These are phyloP conservation scores for Chlorella sp. DNA, from an alignment of 139 green algal genomes.

Conservation along the genomic window DNA sequence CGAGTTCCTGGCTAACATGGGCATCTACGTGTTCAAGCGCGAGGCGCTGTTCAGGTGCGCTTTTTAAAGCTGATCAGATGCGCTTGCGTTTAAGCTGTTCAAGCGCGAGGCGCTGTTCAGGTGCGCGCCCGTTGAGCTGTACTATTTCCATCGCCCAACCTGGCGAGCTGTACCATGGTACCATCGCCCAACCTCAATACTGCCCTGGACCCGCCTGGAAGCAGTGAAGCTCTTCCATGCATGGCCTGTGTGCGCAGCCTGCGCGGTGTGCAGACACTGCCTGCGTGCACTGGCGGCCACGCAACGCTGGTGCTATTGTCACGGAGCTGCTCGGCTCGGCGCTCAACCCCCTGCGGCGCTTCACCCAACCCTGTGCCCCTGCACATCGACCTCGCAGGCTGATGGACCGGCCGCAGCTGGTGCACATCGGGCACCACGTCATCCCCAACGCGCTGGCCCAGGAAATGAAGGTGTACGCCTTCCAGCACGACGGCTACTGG, in stretches of 20 bases:
- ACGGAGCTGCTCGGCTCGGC: no score
- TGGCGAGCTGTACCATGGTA: no score
- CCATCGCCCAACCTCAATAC: no score
- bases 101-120: not conserved
- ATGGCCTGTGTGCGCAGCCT: no score
- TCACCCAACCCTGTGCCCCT: not conserved
- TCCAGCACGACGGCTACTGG: constrained; percentile 85
- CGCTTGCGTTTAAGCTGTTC: not conserved
- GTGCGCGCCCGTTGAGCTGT: not conserved
- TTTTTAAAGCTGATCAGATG: not conserved
- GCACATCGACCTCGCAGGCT: constrained; percentile 1
- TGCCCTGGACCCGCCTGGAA: no score
- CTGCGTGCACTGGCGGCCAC: no score
- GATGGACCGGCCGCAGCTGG: constrained; percentile 50
- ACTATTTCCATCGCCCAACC: no score
- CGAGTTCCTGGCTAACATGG: constrained; percentile 83
- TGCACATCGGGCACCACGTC: constrained; percentile 82
- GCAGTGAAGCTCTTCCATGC: no score
- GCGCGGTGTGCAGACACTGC: no score
- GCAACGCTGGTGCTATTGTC: no score
- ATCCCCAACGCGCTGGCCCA: constrained; percentile 77
- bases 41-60: constrained; percentile 45
- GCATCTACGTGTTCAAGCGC: constrained; percentile 86
- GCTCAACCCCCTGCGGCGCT: not conserved
- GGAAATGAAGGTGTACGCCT: constrained; percentile 72